Conservation (phyloP, 2,329 filamentous ascomycete species). For the Aureobasidium sp. region DNA sequence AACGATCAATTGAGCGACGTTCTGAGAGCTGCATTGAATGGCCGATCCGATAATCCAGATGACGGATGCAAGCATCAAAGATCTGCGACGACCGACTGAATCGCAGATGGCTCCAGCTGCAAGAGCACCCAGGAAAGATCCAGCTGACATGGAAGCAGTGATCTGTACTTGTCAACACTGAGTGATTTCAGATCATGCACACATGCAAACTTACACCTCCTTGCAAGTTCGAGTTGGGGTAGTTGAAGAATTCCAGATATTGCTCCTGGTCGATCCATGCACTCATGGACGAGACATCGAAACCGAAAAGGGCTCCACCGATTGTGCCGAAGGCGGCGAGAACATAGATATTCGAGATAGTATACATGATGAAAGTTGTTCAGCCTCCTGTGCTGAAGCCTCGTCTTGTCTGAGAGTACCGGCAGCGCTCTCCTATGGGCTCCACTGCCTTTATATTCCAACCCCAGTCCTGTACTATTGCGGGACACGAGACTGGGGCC, state of each 20-base stretch:
- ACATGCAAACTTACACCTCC: constrained; percentile 20
- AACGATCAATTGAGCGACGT: constrained; percentile 39
- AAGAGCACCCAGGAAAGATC: constrained; percentile 40
- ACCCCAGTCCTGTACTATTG: background rate
- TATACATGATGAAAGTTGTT: constrained; percentile 7
- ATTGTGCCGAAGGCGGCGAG: constrained; percentile 47
- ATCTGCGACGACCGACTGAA: constrained; percentile 34
- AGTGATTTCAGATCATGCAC: background rate
- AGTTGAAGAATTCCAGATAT: constrained; percentile 34
- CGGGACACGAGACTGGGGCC: constrained; percentile 1
- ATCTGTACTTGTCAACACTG: constrained; percentile 22
- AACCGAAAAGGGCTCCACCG: constrained; percentile 64
- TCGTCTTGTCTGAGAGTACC: background rate
- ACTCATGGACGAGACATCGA: constrained; percentile 47
- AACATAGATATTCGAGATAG: constrained; percentile 12
- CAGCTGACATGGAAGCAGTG: constrained; percentile 41
- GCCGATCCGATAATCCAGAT: constrained; percentile 39
- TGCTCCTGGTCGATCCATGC: constrained; percentile 42
- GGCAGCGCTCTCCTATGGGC: background rate
- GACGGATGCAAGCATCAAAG: constrained; percentile 35
- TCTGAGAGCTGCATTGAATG: constrained; percentile 29
- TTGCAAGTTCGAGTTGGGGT: constrained; percentile 25
- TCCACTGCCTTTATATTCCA: constrained; percentile 5
- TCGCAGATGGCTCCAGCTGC: constrained; percentile 39
- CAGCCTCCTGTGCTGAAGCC: constrained; percentile 1